Evolutionary conservation across 352 stramenopile species (phyloP).

Genomic region (Peronospora farinosa): DNA sequence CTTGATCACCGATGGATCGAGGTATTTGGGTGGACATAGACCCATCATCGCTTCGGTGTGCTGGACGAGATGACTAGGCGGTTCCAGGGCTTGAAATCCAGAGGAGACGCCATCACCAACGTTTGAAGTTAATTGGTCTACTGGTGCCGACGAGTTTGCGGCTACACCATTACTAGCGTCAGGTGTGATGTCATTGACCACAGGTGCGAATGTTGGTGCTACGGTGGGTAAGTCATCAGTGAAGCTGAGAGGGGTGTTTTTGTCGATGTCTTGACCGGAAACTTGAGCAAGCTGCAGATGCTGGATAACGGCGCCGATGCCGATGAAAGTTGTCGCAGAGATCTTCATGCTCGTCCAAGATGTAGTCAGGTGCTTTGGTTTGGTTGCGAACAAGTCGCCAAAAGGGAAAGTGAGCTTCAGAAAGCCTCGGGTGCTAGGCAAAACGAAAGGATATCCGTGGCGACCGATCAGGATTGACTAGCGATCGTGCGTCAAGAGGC

Average conservation of each 20-base stretch:
- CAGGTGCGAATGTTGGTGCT: conserved; percentile 8
- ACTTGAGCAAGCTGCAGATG: conserved; percentile 13
- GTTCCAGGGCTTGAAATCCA: conserved; percentile 21
- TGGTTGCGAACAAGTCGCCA: conserved; percentile 12
- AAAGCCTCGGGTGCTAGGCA: too few species aligned
- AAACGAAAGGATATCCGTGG: background rate
- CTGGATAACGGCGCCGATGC: conserved; percentile 18
- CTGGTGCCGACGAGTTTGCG: conserved; percentile 5
- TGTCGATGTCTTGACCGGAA: conserved; percentile 9
- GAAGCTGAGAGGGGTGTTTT: conserved; percentile 14
- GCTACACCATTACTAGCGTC: conserved; percentile 1
- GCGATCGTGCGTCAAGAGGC: background rate
- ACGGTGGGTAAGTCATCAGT: conserved; percentile 12
- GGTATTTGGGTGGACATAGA: conserved; percentile 48
- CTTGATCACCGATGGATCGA: conserved; percentile 36
- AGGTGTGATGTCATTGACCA: conserved; percentile 5
- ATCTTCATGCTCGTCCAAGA: conserved; percentile 26
- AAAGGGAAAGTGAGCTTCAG: conserved; percentile 31
- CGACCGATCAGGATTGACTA: background rate
- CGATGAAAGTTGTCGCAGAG: conserved; percentile 16
- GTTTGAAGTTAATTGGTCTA: conserved; percentile 1
- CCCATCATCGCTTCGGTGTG: conserved; percentile 46
- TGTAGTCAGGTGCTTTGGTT: conserved; percentile 6
- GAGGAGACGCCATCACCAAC: conserved; percentile 13
- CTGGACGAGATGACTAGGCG: conserved; percentile 36